phyloP scores from a whole-genome alignment of 2,329 filamentous ascomycete species.

The Madurella fahalii region DNA sequence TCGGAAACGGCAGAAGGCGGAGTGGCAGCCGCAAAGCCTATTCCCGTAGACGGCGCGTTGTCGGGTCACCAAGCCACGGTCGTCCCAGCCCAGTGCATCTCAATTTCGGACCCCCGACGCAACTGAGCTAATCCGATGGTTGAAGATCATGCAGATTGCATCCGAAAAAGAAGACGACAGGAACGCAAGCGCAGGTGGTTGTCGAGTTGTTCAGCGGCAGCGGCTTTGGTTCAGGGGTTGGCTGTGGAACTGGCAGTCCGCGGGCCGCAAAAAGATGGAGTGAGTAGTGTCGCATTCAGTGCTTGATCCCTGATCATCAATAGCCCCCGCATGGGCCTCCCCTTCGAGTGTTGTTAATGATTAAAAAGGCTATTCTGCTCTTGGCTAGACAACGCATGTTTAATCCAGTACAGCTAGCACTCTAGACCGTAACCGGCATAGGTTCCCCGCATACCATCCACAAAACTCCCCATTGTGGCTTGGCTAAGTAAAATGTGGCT shows the following conservation, averaged over 20 bases:
- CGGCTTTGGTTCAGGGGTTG: slow-evolving; percentile 16
- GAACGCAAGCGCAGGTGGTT: background rate
- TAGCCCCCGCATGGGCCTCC: slow-evolving; percentile 7
- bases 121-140: background rate
- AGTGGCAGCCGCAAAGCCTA: background rate
- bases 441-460: background rate
- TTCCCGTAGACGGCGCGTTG: background rate
- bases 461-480: background rate
- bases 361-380: background rate
- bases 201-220: slow-evolving; percentile 1
- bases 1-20: slow-evolving; percentile 8
- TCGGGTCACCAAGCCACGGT: slow-evolving; percentile 3
- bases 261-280: too few relatives aligned
- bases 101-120: background rate
- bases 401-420: background rate
- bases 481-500: slow-evolving; percentile 2
- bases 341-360: background rate
- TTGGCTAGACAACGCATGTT: background rate
- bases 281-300: slow-evolving; percentile 14
- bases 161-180: background rate
- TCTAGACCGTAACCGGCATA: background rate
- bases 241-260: slow-evolving; percentile 7
- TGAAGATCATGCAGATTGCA: background rate
- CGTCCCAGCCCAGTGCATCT: slow-evolving; percentile 5
- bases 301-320: slow-evolving; percentile 9